These are phyloP conservation scores for Pistacia integerrima DNA, from an alignment of 345 rosid genomes.

Conservation along the genomic window DNA sequence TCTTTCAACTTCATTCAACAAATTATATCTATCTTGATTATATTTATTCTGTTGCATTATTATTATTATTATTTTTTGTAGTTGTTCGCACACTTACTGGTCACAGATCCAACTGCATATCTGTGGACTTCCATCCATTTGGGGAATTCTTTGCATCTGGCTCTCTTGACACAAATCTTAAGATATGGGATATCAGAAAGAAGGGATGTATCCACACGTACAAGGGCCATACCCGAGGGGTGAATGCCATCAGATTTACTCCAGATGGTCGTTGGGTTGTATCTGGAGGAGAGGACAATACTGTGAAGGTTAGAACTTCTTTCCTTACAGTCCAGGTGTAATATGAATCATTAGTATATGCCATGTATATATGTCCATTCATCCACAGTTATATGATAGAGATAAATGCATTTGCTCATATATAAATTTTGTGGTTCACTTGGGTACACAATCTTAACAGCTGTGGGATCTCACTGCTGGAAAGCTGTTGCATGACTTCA, in stretches of 20 bases:
- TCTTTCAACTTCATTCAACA: neutral
- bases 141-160: slow-evolving; percentile 99
- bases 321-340: slow-evolving; percentile 10
- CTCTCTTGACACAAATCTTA: slow-evolving; percentile 93
- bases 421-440: neutral
- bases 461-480: slow-evolving; percentile 99
- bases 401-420: neutral
- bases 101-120: slow-evolving; percentile 95
- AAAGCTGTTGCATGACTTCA: slow-evolving; percentile 88
- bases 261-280: slow-evolving; percentile 99
- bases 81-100: slow-evolving; percentile 96
- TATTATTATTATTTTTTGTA: slow-evolving; percentile 33
- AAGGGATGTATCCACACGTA: slow-evolving; percentile 98
- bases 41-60: slow-evolving; percentile 17
- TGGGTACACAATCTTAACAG: slow-evolving; percentile 38
- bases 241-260: slow-evolving; percentile 93
- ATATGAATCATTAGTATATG: neutral
- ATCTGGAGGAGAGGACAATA: slow-evolving; percentile 97
- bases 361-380: no score
- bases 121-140: slow-evolving; percentile 97
- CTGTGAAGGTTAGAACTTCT: slow-evolving; percentile 69
- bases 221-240: slow-evolving; percentile 99
- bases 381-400: neutral
- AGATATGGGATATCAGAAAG: slow-evolving; percentile 98
- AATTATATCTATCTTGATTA: neutral